Percentiles rank a stretch among this genome's conserved stretches.
phyloP scores from a whole-genome alignment of 192 early-diverging fungal species.

The Chytriomyces confervae region DNA sequence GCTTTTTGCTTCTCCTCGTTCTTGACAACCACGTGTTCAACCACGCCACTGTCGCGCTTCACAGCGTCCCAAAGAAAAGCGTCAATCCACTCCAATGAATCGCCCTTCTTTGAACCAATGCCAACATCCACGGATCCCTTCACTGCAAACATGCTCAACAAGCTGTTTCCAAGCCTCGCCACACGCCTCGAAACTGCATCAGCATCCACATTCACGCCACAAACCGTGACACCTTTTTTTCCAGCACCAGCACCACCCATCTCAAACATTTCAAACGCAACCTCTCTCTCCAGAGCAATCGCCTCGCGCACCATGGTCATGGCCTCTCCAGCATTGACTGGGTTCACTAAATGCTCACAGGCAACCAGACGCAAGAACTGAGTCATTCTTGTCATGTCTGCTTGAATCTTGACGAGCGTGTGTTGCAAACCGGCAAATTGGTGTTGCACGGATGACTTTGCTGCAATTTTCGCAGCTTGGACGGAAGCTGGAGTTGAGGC shows the following conservation, averaged over 20 bases:
- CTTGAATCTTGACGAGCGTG: slow-evolving; percentile 30
- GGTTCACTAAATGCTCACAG: slow-evolving; percentile 30
- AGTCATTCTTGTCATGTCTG: slow-evolving; percentile 15
- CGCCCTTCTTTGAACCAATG: neutral
- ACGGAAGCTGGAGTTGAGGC: neutral
- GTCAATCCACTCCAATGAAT: slow-evolving; percentile 30
- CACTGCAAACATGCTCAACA: slow-evolving; percentile 21
- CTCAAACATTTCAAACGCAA: slow-evolving; percentile 24
- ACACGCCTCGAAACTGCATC: neutral
- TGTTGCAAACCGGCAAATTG: slow-evolving; percentile 24
- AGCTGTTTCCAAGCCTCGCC: slow-evolving; percentile 3
- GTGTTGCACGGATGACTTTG: neutral
- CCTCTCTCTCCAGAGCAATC: slow-evolving; percentile 14
- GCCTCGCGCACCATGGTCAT: slow-evolving; percentile 31
- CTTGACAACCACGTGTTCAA: neutral
- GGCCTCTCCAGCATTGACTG: slow-evolving; percentile 8
- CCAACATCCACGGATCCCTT: neutral
- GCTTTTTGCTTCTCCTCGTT: neutral
- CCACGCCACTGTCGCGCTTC: slow-evolving; percentile 8
- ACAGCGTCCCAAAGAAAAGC: slow-evolving; percentile 11
- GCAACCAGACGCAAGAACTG: slow-evolving; percentile 33
- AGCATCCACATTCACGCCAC: slow-evolving; percentile 4
- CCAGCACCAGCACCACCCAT: slow-evolving; percentile 29
- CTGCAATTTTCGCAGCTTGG: neutral
- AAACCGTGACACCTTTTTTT: neutral